Percentiles rank a stretch among this genome's conserved stretches.
Conservation (phyloP, 106 monocot genomes). For the Dioscorea zingiberensis region DNA sequence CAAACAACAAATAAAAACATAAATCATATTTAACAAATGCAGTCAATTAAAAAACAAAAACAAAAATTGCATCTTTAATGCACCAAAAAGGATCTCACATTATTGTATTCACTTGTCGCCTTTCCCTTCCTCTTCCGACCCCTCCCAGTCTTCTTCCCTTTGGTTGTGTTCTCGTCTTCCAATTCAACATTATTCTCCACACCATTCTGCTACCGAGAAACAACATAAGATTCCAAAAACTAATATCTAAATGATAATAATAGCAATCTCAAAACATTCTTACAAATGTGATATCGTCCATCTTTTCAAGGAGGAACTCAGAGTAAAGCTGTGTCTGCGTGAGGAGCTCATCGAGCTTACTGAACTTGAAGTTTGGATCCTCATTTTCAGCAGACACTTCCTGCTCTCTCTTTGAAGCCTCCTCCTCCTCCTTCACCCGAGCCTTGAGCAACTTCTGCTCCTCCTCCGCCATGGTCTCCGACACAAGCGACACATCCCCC, state of each 20-base stretch:
- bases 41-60: too few relatives aligned
- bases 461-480: slow-evolving; percentile 50
- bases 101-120: slow-evolving; percentile 26
- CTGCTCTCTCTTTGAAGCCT: neutral
- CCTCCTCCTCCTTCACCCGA: slow-evolving; percentile 24
- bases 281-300: slow-evolving; percentile 76
- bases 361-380: slow-evolving; percentile 27
- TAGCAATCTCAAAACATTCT: neutral
- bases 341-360: slow-evolving; percentile 65
- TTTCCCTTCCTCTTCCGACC: slow-evolving; percentile 72
- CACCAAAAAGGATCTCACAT: slow-evolving; percentile 30
- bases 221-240: neutral
- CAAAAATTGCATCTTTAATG: neutral
- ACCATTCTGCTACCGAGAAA: slow-evolving; percentile 24
- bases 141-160: slow-evolving; percentile 44
- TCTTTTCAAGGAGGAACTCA: slow-evolving; percentile 79
- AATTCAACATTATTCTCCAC: slow-evolving; percentile 20
- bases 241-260: neutral
- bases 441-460: slow-evolving; percentile 38
- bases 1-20: neutral
- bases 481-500: slow-evolving; percentile 50
- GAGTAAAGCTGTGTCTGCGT: slow-evolving; percentile 77
- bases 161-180: slow-evolving; percentile 18
- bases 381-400: neutral
- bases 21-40: too few relatives aligned